phyloP scores from a whole-genome alignment of 768 basidiomycete species.

The Pleurotus tuber-regium region DNA sequence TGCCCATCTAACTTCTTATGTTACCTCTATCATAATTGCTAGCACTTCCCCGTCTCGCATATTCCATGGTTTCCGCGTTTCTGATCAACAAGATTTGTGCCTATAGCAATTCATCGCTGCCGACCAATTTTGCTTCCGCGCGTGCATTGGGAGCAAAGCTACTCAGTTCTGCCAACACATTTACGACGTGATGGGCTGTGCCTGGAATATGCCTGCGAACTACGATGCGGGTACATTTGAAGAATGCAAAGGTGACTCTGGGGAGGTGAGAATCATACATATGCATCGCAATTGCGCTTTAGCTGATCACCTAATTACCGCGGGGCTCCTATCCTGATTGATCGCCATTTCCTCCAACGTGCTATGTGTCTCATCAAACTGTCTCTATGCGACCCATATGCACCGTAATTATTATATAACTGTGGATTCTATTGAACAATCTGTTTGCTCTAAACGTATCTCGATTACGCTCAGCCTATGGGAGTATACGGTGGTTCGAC shows the following conservation, averaged over 20 bases:
- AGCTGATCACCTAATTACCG: too few species aligned
- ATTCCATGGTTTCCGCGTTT: background rate
- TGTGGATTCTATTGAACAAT: too few species aligned
- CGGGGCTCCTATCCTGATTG: background rate
- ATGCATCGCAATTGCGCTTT: too few species aligned
- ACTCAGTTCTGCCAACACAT: constrained; percentile 61
- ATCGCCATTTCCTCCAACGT: constrained; percentile 1
- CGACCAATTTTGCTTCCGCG: constrained; percentile 69
- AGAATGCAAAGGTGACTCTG: constrained; percentile 51
- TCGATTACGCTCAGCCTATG: constrained; percentile 42
- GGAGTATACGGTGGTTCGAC: constrained; percentile 69
- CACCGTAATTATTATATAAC: too few species aligned
- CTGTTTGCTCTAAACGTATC: background rate
- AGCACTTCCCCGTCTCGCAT: too few species aligned
- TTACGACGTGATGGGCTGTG: constrained; percentile 52
- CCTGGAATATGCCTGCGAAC: constrained; percentile 59
- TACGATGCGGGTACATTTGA: constrained; percentile 45
- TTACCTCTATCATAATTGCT: too few species aligned
- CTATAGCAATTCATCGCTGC: constrained; percentile 59
- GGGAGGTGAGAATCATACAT: constrained; percentile 34
- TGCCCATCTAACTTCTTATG: too few species aligned
- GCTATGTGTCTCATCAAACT: too few species aligned
- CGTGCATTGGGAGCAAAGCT: constrained; percentile 52
- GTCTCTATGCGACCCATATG: too few species aligned
- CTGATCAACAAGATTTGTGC: too few species aligned